Evolutionary conservation across 441 rosid genomes (phyloP).

Genomic region (Adansonia grandidieri): DNA sequence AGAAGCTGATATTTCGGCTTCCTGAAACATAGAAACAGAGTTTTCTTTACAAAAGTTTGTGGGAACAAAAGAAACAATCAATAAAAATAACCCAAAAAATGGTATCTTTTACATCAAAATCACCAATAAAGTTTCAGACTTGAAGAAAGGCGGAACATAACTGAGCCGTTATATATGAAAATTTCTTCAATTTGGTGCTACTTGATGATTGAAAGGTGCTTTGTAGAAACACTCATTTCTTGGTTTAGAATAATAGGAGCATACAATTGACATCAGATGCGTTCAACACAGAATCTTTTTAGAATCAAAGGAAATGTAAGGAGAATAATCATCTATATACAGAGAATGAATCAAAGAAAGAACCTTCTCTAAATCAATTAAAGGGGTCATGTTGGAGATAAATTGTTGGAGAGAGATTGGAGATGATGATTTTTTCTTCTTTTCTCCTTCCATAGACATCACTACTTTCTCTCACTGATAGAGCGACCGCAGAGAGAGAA

Average conservation of each 20-base stretch:
- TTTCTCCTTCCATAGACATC: constrained; percentile 21
- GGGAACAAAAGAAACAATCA: neutral
- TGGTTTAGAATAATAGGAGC: neutral
- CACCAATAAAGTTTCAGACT: constrained; percentile 15
- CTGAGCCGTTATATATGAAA: neutral
- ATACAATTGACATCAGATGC: neutral
- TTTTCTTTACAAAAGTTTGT: neutral
- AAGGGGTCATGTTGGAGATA: constrained; percentile 73
- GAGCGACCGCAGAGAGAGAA: neutral
- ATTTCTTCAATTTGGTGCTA: neutral
- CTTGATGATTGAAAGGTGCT: neutral
- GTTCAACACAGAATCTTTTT: neutral
- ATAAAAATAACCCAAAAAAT: neutral
- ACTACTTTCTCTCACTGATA: constrained; percentile 9
- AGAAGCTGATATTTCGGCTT: constrained; percentile 91
- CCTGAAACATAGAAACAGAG: constrained; percentile 42
- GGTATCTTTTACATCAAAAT: constrained; percentile 10
- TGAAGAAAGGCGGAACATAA: neutral
- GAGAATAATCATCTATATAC: neutral
- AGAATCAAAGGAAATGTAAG: neutral
- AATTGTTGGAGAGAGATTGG: constrained; percentile 72
- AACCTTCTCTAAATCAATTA: constrained; percentile 87
- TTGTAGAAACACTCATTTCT: neutral
- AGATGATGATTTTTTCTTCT: constrained; percentile 41
- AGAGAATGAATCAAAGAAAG: neutral